These are phyloP conservation scores for Macrolepiota dolichaula DNA, from an alignment of 768 basidiomycete genomes.

Conservation along the genomic window DNA sequence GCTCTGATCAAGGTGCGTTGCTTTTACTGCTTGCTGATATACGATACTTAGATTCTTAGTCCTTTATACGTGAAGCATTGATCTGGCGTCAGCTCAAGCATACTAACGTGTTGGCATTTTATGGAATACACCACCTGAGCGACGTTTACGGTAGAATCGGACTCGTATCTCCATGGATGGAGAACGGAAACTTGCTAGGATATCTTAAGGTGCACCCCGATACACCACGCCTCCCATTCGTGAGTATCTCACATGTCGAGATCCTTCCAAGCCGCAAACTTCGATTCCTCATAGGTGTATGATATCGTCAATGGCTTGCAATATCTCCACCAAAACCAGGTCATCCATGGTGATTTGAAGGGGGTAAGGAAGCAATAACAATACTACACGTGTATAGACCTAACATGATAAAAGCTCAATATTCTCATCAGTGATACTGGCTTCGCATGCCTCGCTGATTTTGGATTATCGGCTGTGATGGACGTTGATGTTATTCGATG, in stretches of 20 bases:
- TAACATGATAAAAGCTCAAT: neutral
- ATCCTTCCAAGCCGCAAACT: neutral
- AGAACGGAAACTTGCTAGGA: neutral
- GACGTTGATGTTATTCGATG: neutral
- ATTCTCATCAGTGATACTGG: neutral
- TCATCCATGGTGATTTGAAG: neutral
- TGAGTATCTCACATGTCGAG: neutral
- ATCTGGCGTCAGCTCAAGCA: slow-evolving; percentile 13
- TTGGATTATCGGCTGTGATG: neutral
- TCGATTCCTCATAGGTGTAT: neutral
- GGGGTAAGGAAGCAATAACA: neutral
- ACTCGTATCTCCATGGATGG: neutral
- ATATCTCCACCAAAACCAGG: neutral
- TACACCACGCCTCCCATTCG: neutral
- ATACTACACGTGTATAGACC: neutral
- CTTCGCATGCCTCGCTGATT: neutral
- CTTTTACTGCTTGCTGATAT: neutral
- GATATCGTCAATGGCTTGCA: neutral
- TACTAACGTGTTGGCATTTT: slow-evolving; percentile 11
- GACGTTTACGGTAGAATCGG: neutral
- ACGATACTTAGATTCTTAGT: neutral
- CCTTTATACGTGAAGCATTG: slow-evolving; percentile 10
- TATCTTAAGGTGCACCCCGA: neutral
- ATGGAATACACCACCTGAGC: slow-evolving; percentile 10
- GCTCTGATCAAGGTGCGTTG: neutral